A percentile compares a stretch with the other conserved stretches of the same genome.
phyloP scores from a whole-genome alignment of 2,329 filamentous ascomycete genomes.

The Colletotrichum lini region DNA sequence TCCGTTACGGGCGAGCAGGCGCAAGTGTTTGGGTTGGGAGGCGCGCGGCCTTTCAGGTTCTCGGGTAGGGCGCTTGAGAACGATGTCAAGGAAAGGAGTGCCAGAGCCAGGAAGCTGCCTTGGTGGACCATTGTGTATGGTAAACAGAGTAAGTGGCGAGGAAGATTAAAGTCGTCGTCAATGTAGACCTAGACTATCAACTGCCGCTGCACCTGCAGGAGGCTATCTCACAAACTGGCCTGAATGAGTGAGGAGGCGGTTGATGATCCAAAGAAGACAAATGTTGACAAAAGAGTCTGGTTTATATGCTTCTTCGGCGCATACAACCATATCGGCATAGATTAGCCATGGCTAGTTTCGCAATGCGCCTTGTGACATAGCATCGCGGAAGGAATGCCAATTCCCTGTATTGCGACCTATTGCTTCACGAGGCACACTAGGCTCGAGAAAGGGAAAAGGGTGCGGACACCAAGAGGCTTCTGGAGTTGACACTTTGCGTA shows the following conservation, averaged over 20 bases:
- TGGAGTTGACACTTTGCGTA: not conserved
- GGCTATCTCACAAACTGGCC: not conserved
- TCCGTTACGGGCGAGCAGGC: conserved; percentile 23
- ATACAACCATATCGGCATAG: not conserved
- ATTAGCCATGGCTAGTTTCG: not conserved
- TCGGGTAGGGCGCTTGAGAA: conserved; percentile 29
- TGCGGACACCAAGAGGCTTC: not conserved
- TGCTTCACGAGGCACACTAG: conserved; percentile 16
- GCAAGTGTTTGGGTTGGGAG: conserved; percentile 39
- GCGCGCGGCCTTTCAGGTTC: conserved; percentile 29
- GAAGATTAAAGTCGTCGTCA: too few relatives aligned
- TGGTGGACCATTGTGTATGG: conserved; percentile 39
- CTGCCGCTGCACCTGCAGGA: not conserved
- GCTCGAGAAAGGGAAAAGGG: not conserved
- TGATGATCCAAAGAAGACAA: not conserved
- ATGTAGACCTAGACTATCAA: not conserved
- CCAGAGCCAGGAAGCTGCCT: conserved; percentile 9
- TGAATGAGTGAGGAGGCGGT: not conserved
- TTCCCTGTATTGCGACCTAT: conserved; percentile 39
- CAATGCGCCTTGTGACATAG: not conserved
- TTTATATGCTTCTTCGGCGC: conserved; percentile 17
- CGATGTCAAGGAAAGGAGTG: conserved; percentile 26
- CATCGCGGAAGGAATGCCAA: conserved; percentile 22
- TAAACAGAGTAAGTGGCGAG: not conserved
- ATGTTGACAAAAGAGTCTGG: not conserved